Evolutionary conservation across 2,329 filamentous ascomycete genomes (phyloP).

Genomic region (Parafenestella ontariensis): DNA sequence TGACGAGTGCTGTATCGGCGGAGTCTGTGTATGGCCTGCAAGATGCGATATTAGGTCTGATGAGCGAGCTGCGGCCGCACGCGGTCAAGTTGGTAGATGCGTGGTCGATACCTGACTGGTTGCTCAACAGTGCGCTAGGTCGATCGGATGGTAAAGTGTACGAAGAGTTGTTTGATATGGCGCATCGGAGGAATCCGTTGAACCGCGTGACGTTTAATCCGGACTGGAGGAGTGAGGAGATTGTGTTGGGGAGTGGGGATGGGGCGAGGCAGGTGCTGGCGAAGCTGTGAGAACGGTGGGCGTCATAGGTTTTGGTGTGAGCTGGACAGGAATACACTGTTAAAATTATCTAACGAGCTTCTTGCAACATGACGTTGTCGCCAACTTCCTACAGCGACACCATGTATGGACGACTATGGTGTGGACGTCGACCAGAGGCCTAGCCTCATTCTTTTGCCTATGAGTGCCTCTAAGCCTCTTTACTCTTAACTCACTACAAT

Average conservation of each 20-base stretch:
- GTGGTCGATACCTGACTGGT: constrained; percentile 61
- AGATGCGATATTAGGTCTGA: constrained; percentile 53
- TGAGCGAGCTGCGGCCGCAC: constrained; percentile 58
- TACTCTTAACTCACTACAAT: too few species aligned
- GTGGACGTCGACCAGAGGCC: too few species aligned
- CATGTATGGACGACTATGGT: too few species aligned
- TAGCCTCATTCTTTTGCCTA: too few species aligned
- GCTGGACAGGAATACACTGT: too few species aligned
- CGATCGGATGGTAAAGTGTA: constrained; percentile 62
- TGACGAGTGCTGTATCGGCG: constrained; percentile 52
- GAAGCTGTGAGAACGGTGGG: constrained; percentile 37
- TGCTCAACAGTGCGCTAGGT: constrained; percentile 60
- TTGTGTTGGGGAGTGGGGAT: constrained; percentile 56
- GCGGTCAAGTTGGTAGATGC: constrained; percentile 60
- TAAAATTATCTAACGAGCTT: too few species aligned
- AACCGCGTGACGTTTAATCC: constrained; percentile 60
- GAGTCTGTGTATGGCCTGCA: constrained; percentile 52
- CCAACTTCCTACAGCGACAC: too few species aligned
- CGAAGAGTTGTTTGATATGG: constrained; percentile 60
- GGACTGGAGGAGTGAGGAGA: constrained; percentile 58
- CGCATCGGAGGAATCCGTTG: constrained; percentile 60
- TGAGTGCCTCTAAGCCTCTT: too few species aligned
- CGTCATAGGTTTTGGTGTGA: too few species aligned
- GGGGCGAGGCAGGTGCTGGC: constrained; percentile 36
- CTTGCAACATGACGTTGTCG: too few species aligned